Percentiles rank a stretch among this genome's conserved stretches.
Evolutionary conservation across 1,284 basidiomycete genomes (phyloP).

Genomic region (Meira nashicola): DNA sequence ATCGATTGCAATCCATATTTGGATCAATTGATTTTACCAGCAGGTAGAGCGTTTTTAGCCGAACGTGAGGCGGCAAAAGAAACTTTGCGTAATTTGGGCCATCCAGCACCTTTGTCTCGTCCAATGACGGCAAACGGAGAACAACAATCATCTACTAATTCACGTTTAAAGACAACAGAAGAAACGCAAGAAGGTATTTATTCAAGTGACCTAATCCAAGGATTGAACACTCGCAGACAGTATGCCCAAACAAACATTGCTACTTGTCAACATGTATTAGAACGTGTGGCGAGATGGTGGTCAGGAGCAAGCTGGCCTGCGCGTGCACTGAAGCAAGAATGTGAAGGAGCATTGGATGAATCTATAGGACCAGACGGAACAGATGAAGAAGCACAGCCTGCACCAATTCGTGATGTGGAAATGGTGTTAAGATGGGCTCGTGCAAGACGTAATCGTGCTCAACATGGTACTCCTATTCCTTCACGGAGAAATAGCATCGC

Average conservation of each 20-base stretch:
- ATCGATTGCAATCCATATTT: conserved; percentile 25
- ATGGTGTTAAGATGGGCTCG: conserved; percentile 43
- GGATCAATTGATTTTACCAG: conserved; percentile 38
- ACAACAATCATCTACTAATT: neutral
- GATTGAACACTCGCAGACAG: conserved; percentile 3
- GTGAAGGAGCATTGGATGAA: conserved; percentile 24
- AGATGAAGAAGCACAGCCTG: conserved; percentile 36
- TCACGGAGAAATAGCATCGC: too few relatives aligned
- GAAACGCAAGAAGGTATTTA: conserved; percentile 2
- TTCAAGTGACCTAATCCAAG: neutral
- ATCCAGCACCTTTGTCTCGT: conserved; percentile 1
- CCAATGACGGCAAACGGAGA: neutral
- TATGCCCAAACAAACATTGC: conserved; percentile 35
- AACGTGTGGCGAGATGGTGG: conserved; percentile 35
- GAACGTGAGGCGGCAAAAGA: conserved; percentile 33
- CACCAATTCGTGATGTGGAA: conserved; percentile 36
- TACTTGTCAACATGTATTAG: conserved; percentile 29
- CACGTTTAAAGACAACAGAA: neutral
- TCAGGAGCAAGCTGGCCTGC: conserved; percentile 36
- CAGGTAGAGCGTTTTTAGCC: conserved; percentile 32
- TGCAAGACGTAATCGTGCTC: conserved; percentile 15
- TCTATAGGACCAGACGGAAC: conserved; percentile 28
- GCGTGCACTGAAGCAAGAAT: conserved; percentile 36
- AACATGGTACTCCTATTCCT: neutral
- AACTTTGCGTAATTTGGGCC: conserved; percentile 27